Conservation (phyloP, 2,329 filamentous ascomycete species). For the Pseudopithomyces chartarum region DNA sequence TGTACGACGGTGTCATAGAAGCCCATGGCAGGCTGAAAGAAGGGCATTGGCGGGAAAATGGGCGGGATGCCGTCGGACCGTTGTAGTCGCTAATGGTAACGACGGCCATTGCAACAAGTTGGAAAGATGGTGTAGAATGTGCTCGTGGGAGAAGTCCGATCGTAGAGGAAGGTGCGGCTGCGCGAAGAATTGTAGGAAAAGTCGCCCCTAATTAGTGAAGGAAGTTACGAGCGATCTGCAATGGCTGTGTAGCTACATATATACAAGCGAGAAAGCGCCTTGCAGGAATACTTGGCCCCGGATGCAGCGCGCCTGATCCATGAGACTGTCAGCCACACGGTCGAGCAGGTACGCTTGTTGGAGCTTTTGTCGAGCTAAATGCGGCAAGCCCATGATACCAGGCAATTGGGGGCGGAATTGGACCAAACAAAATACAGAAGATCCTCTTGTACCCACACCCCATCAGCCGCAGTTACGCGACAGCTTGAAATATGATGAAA, state of each 20-base stretch:
- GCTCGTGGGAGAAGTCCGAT: too few species aligned
- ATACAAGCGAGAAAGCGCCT: neutral
- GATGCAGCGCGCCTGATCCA: neutral
- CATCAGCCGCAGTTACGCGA: too few species aligned
- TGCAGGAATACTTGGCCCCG: neutral
- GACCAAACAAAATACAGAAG: too few species aligned
- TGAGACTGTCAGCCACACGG: neutral
- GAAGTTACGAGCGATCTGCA: too few species aligned
- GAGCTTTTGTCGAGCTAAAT: too few species aligned
- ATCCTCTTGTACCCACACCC: too few species aligned
- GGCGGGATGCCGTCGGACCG: neutral
- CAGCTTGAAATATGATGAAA: too few species aligned
- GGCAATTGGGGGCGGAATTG: too few species aligned
- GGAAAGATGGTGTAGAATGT: neutral
- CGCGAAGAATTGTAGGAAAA: neutral
- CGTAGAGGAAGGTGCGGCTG: neutral
- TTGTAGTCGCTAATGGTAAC: conserved; percentile 18
- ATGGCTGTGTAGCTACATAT: neutral
- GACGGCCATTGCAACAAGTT: conserved; percentile 13
- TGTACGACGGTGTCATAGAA: conserved; percentile 12
- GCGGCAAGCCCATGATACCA: too few species aligned
- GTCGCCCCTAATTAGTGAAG: too few species aligned
- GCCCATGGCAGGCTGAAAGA: conserved; percentile 16
- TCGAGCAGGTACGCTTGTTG: too few species aligned
- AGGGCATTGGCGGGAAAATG: conserved; percentile 14